phyloP scores from a whole-genome alignment of 805 yeast species.

The Phaffomyces thermotolerans region DNA sequence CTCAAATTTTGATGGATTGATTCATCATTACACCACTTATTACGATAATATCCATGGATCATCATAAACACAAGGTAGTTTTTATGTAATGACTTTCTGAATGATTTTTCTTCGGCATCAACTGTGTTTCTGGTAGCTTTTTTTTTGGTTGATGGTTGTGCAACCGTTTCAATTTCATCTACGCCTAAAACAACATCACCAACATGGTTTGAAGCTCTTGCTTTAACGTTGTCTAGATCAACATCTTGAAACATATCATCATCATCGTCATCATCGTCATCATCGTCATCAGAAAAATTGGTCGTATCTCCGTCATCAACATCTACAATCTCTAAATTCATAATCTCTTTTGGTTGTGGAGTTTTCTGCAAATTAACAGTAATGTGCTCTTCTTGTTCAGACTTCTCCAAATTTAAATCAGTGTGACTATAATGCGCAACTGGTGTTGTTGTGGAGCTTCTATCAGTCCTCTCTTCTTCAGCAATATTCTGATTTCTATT shows the following conservation, averaged over 20 bases:
- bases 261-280: constrained; percentile 25
- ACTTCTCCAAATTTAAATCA: too few relatives aligned
- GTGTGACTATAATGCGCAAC: neutral
- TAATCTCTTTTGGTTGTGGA: neutral
- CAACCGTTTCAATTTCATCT: constrained; percentile 13
- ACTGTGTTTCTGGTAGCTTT: constrained; percentile 29
- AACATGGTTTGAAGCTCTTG: constrained; percentile 15
- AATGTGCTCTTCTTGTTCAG: neutral
- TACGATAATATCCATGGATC: constrained; percentile 60
- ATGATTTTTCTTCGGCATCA: constrained; percentile 46
- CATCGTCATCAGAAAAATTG: constrained; percentile 23
- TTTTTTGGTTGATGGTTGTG: constrained; percentile 16
- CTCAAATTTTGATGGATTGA: constrained; percentile 34
- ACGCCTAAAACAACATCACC: constrained; percentile 13
- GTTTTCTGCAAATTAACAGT: neutral
- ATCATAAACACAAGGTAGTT: constrained; percentile 51
- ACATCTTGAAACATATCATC: constrained; percentile 22
- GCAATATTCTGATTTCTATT: constrained; percentile 8
- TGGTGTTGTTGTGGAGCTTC: neutral
- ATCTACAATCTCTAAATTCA: constrained; percentile 5
- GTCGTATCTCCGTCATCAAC: constrained; percentile 14
- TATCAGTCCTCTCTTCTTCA: neutral
- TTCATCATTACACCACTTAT: constrained; percentile 62
- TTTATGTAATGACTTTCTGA: constrained; percentile 51
- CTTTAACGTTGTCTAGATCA: constrained; percentile 16